phyloP scores from a whole-genome alignment of 768 basidiomycete species.

The Myochromella boudieri region DNA sequence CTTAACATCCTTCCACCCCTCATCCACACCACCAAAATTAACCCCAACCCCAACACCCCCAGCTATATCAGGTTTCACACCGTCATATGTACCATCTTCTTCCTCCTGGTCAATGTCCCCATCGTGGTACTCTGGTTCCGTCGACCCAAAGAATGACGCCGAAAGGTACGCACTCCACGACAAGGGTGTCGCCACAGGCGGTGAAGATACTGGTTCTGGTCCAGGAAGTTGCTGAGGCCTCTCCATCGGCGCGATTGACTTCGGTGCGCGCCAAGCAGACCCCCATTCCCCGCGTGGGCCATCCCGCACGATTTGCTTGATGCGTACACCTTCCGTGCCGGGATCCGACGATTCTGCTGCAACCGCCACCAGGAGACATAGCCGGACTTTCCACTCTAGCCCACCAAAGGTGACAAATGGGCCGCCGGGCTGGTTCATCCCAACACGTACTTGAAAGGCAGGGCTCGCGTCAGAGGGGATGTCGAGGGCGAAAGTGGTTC shows the following conservation, averaged over 20 bases:
- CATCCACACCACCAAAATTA: slow-evolving; percentile 52
- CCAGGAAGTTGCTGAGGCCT: slow-evolving; percentile 31
- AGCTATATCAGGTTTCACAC: slow-evolving; percentile 42
- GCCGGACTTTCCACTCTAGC: slow-evolving; percentile 84
- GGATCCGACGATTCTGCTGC: slow-evolving; percentile 44
- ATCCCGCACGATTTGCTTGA: slow-evolving; percentile 55
- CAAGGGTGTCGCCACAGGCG: slow-evolving; percentile 20
- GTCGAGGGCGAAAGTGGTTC: slow-evolving; percentile 86
- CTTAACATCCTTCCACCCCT: slow-evolving; percentile 64
- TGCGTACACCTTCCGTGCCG: slow-evolving; percentile 50
- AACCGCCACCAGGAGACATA: slow-evolving; percentile 84
- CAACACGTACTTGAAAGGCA: slow-evolving; percentile 70
- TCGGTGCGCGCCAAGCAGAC: slow-evolving; percentile 58
- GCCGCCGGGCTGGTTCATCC: slow-evolving; percentile 25
- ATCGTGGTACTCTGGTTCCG: slow-evolving; percentile 57
- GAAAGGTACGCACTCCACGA: slow-evolving; percentile 42
- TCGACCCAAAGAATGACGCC: slow-evolving; percentile 32
- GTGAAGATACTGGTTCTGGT: slow-evolving; percentile 14
- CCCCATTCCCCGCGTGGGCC: slow-evolving; percentile 73
- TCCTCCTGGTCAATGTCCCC: slow-evolving; percentile 46
- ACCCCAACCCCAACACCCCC: slow-evolving; percentile 55
- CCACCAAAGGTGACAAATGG: slow-evolving; percentile 53
- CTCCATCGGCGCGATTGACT: slow-evolving; percentile 61
- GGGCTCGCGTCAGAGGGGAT: slow-evolving; percentile 93
- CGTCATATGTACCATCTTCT: slow-evolving; percentile 41